These are phyloP conservation scores for Populus euphratica DNA, from an alignment of 345 rosid species.

Conservation along the genomic window DNA sequence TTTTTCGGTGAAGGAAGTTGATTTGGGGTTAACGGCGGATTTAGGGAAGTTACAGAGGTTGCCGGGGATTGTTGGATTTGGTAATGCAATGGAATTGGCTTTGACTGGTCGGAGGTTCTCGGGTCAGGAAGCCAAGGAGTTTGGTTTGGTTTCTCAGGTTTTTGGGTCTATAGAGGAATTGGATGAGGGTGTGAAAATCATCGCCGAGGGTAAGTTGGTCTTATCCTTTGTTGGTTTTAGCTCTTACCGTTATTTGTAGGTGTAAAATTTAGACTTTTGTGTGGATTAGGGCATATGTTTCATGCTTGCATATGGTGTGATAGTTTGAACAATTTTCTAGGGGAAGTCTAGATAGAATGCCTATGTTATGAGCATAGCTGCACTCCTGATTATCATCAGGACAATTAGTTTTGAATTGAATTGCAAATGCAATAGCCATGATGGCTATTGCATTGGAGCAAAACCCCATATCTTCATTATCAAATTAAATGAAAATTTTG, in stretches of 20 bases:
- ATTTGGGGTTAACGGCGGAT: slow-evolving; percentile 73
- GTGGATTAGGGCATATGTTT: neutral
- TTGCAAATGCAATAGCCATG: too few species aligned
- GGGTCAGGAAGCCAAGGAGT: slow-evolving; percentile 61
- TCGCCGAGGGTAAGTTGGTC: slow-evolving; percentile 58
- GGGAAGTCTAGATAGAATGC: too few species aligned
- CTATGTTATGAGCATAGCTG: too few species aligned
- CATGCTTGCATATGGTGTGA: too few species aligned
- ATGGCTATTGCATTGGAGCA: too few species aligned
- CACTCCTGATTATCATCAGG: too few species aligned
- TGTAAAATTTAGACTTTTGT: neutral
- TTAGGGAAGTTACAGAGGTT: slow-evolving; percentile 83
- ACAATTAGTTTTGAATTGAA: too few species aligned
- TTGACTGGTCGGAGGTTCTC: slow-evolving; percentile 65
- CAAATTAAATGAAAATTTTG: too few species aligned
- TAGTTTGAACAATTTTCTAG: too few species aligned
- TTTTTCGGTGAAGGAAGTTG: slow-evolving; percentile 80
- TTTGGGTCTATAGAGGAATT: slow-evolving; percentile 58
- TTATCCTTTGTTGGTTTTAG: neutral
- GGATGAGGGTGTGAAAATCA: slow-evolving; percentile 37
- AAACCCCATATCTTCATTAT: too few species aligned
- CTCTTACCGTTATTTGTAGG: neutral
- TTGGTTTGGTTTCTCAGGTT: slow-evolving; percentile 69
- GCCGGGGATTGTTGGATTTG: slow-evolving; percentile 66
- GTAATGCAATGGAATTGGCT: slow-evolving; percentile 66